Evolutionary conservation across 2,329 filamentous ascomycete genomes (phyloP).

Genomic region (Zalaria obscura): DNA sequence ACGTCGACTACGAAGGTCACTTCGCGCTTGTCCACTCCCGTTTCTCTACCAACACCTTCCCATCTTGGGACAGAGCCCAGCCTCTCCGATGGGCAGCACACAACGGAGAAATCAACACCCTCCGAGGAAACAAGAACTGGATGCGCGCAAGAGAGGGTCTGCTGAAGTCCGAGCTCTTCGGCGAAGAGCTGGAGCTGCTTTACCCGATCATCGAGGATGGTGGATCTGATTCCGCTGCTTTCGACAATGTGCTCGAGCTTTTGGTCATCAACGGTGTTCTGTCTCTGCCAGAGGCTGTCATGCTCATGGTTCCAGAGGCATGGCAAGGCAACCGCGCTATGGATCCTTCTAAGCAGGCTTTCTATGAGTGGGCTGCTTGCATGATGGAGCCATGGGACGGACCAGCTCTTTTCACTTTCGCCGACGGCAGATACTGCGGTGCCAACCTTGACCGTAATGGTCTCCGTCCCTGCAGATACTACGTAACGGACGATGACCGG

Average conservation of each 20-base stretch:
- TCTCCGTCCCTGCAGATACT: slow-evolving; percentile 89
- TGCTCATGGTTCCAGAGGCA: slow-evolving; percentile 97
- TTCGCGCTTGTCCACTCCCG: slow-evolving; percentile 94
- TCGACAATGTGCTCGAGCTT: slow-evolving; percentile 91
- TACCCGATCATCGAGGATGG: slow-evolving; percentile 95
- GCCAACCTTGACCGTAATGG: slow-evolving; percentile 94
- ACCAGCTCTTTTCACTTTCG: slow-evolving; percentile 90
- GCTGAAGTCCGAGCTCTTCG: slow-evolving; percentile 84
- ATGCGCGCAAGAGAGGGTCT: slow-evolving; percentile 95
- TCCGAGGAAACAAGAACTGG: slow-evolving; percentile 98
- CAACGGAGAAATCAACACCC: slow-evolving; percentile 96
- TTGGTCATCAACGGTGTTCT: slow-evolving; percentile 91
- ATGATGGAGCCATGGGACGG: slow-evolving; percentile 99
- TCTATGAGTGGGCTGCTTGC: slow-evolving; percentile 97
- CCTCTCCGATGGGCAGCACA: slow-evolving; percentile 93
- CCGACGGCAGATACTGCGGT: slow-evolving; percentile 91
- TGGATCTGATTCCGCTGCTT: slow-evolving; percentile 90
- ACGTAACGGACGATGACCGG: slow-evolving; percentile 89
- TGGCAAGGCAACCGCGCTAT: slow-evolving; percentile 90
- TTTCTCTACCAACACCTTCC: slow-evolving; percentile 97
- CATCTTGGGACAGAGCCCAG: slow-evolving; percentile 95
- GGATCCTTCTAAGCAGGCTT: slow-evolving; percentile 90
- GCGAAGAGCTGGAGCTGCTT: slow-evolving; percentile 76
- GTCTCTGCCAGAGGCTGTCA: slow-evolving; percentile 87
- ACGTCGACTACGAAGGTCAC: slow-evolving; percentile 92